Evolutionary conservation across 2,329 filamentous ascomycete genomes (phyloP), one percentile per base, ranked within the genome.

Genomic region (Hymenoscyphus scutula): DNA sequence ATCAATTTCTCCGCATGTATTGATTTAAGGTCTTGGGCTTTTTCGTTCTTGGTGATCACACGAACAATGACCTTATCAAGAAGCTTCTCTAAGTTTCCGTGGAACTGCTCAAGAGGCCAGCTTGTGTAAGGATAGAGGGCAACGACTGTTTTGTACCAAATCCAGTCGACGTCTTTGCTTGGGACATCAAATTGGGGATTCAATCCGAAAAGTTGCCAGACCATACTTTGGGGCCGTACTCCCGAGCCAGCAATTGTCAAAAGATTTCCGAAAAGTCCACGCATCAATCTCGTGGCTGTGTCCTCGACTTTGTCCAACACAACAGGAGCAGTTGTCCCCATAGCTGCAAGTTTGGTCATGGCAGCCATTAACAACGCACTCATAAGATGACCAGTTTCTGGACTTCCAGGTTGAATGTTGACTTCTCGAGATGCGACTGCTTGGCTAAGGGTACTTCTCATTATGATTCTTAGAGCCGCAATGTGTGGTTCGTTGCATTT

Each of bases 171-270:
- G 11, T 53, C 58, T 6, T 62, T 61, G 34, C 57, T 53, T 5
- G 67, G 67, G 55, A 70, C 23, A n/a, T 70, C 68, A 56, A 62
- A 62, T 27, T 63, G 57, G 2, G 66, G 64, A 27, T 68, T 45
- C 15, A 38, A 32, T 17, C 67, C 67, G 34, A 69, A 64, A 4
- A 70, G 54, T 37, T 70, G 68, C 66, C 67, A 68, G 1, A 68
- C 63, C 68, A 70, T 70, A 53, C 67, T 69, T 54, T 69, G 38
- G 5, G 67, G 66, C 15, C 64, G 64, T 1, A 65, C 64, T 3
- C 71, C 70, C 10, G 70, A 71, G 1, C 71, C 71, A 56, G 71
- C 71, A 27, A 63, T 71, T 23, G 71, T 72, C 59, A 72, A 53
- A 2, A 72, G 59, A 63, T 71, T 72, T 15, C 70, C 70, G 25